Conservation (phyloP, 345 rosid genomes). For the Murraya koenigii region DNA sequence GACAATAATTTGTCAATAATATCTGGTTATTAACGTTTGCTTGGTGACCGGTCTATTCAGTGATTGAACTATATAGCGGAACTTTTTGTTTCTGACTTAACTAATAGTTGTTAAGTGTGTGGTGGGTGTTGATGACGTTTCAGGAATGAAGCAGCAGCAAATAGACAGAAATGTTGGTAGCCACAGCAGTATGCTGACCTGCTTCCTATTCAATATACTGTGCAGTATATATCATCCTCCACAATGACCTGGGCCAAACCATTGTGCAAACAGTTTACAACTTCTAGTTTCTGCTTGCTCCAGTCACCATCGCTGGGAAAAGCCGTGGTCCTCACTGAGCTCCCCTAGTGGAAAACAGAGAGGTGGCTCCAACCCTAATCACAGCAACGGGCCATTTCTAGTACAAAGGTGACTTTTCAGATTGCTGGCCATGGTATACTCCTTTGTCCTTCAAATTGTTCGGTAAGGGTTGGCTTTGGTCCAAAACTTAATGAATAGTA, state of each 20-base stretch:
- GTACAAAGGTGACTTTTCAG: constrained; percentile 61
- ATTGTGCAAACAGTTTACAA: constrained; percentile 12
- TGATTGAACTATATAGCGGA: not conserved
- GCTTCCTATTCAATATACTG: not conserved
- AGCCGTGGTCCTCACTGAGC: constrained; percentile 71
- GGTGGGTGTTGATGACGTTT: not conserved
- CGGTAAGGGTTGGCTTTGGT: constrained; percentile 58
- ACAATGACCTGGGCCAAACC: constrained; percentile 27
- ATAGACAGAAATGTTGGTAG: constrained; percentile 53
- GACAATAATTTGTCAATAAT: not conserved
- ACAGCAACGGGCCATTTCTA: constrained; percentile 65
- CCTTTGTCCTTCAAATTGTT: constrained; percentile 58
- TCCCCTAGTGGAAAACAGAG: constrained; percentile 53
- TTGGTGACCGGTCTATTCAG: not conserved
- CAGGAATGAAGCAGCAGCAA: constrained; percentile 56
- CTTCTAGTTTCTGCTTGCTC: constrained; percentile 41
- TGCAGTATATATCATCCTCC: not conserved
- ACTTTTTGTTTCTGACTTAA: not conserved
- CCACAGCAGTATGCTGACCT: constrained; percentile 39
- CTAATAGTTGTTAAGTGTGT: not conserved
- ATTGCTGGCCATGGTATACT: constrained; percentile 54
- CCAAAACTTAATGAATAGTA: constrained; percentile 53
- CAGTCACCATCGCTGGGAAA: constrained; percentile 55
- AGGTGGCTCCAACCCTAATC: constrained; percentile 42
- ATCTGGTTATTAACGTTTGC: not conserved